Evolutionary conservation across 805 yeast species (phyloP), one percentile per base, ranked within the genome.

Genomic region (Yamadazyma ubonensis): DNA sequence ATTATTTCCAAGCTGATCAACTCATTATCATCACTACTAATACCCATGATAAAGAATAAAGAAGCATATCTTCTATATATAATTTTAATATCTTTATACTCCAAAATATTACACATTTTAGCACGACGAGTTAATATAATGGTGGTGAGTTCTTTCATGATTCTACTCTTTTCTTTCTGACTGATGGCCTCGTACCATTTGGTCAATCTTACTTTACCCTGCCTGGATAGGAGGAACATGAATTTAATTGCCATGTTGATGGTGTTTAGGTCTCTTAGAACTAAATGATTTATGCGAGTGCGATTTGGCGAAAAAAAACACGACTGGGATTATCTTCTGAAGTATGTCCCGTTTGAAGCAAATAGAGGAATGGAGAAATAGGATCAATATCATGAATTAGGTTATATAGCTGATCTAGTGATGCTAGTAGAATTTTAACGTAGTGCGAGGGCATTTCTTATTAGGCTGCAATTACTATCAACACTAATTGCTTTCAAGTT

Each of bases 61-160:
- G 96, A 86, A 1, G 99, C 99, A 57, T 93, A 93, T 48, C 98
- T 75, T 50, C 96, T 75, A 59, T 93, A 93, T 4, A 91, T 86
- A 11, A 95, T 79, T 61, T 91, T 93, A 42, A 81, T 73, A 56
- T 83, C 91, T 48, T 81, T 81, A 59, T 87, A 86, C 59, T 90
- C 98, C 33, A 90, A 67, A 40, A 90, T 89, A 60, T 89, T 91
- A 65, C 98, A 90, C 98, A 93, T 91, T 63, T 87, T 89, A 21
- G 95, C 84, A 44, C 95, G 77, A 46, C 99, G 75, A 9, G 88
- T 73, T 32, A 95, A 76, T 18, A 93, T 86, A 29, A 88, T 66
- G 2, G 96, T 88, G 6, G 96, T 82, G 41, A 93, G 73, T 53
- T 93, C 98, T 52, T 87, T 77, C 37, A 86, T 81, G 42, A 89